These are phyloP conservation scores for Sarocladium brachiariae DNA, from an alignment of 2,329 filamentous ascomycete species.

Conservation along the genomic window DNA sequence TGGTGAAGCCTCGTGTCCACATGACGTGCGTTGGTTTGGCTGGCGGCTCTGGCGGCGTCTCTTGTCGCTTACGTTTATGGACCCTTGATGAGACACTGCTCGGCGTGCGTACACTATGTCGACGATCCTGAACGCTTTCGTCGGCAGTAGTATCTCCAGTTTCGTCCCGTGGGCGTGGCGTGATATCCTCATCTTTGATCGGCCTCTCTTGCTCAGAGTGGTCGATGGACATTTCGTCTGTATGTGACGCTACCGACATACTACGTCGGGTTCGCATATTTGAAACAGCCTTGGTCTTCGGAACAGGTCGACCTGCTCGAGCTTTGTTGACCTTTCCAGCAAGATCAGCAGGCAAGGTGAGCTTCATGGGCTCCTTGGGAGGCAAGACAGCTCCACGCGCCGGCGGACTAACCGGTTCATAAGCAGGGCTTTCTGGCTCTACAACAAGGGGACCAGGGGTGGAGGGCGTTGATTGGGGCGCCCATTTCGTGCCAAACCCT, in stretches of 20 bases:
- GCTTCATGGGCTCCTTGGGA: constrained; percentile 13
- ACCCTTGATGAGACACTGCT: constrained; percentile 30
- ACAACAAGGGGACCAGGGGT: constrained; percentile 39
- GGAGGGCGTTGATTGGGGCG: constrained; percentile 47
- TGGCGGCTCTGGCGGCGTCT: constrained; percentile 40
- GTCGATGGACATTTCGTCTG: constrained; percentile 42
- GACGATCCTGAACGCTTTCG: constrained; percentile 38
- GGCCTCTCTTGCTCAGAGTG: constrained; percentile 29
- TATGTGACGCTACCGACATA: constrained; percentile 38
- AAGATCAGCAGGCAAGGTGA: constrained; percentile 9
- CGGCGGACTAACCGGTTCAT: constrained; percentile 54
- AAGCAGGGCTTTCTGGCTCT: constrained; percentile 44
- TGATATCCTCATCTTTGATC: constrained; percentile 55
- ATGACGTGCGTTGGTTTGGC: constrained; percentile 60
- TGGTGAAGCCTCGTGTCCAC: constrained; percentile 69
- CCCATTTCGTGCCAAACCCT: constrained; percentile 52
- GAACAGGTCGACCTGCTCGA: neutral
- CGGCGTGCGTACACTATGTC: constrained; percentile 28
- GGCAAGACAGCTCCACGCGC: constrained; percentile 30
- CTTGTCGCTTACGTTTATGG: constrained; percentile 52
- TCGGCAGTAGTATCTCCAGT: constrained; percentile 49
- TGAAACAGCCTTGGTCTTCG: constrained; percentile 13
- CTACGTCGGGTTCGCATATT: constrained; percentile 28
- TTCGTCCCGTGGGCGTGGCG: constrained; percentile 48
- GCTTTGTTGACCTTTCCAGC: constrained; percentile 12